Base-by-base conservation (phyloP, 345 rosid genomes). In the Carallia pectinifolia region DNA sequence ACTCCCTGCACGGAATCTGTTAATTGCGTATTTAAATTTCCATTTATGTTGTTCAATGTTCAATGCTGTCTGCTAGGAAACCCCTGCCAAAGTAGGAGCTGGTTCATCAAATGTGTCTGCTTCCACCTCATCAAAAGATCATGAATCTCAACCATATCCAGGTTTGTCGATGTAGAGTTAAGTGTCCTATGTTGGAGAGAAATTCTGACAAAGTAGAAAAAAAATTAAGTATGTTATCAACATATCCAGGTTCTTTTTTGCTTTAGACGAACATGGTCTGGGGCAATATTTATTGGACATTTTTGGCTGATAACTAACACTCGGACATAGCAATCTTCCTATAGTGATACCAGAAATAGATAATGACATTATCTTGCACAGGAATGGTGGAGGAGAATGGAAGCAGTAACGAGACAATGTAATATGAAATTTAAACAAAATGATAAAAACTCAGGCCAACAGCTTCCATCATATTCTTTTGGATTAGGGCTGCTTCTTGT, bases 61-160 rank as follows among this genome's bases (percentile, higher is more conserved):
- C 12, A 30, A 31, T 72, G 65, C 33, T 63, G 13, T 72, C 62
- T 65, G 30, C 65, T 82, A 87, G 91, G 81, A 70, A 68, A 71
- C 53, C 54, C 37, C 50, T 71, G 55, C 67, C 55, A 77, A 69
- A 76, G 53, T 59, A 13, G 90, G 71, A 72, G 48, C 71, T 27
- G 81, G 78, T 66, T 80, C 85, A 5, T 79, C 85, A 69, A 73
- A 76, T 71, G 56, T 74, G 59, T 85, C 86, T 6, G 82, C 79
- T 62, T 79, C 80, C 64, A 72, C 76, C 71, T 77, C 89, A 65
- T 70, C 85, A 47, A 83, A 83, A 67, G 87, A 84, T 71, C 82
- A 67, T 65, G 75, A 62, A 10, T 74, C 71, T 80, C 81, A 72
- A 58, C 70, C 80, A 4, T 76, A 62, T 77, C 74, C 92, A 85